Conservation (phyloP, 176 grass and related monocot species). For the Ensete glaucum region DNA sequence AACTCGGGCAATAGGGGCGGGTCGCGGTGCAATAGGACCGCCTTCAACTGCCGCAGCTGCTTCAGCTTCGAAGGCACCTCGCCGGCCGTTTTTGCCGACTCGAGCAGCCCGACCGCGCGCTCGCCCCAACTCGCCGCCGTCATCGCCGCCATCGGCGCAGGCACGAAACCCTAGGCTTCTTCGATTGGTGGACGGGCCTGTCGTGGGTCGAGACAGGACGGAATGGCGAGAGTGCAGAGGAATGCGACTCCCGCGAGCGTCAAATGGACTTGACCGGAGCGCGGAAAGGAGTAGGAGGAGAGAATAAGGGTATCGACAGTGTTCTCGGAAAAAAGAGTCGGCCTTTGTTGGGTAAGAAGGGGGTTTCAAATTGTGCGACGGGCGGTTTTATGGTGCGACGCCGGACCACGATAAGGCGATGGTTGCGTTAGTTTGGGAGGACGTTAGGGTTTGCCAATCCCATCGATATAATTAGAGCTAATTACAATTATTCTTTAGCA, state of each 20-base stretch:
- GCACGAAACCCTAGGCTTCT: not conserved
- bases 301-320: not conserved
- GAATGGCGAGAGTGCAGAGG: not conserved
- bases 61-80: constrained; percentile 38
- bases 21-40: constrained; percentile 24
- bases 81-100: constrained; percentile 10
- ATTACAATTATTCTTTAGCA: too few species aligned
- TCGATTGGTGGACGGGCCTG: not conserved
- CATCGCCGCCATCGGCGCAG: constrained; percentile 20
- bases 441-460: too few species aligned
- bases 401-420: too few species aligned
- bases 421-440: too few species aligned
- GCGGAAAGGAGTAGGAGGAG: not conserved
- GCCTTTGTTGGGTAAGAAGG: not conserved
- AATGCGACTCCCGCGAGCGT: not conserved
- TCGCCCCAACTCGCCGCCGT: constrained; percentile 25
- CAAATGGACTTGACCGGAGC: not conserved
- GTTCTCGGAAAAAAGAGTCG: not conserved
- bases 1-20: constrained; percentile 36
- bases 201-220: not conserved
- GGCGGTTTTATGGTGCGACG: too few species aligned
- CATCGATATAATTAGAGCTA: too few species aligned
- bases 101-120: constrained; percentile 16
- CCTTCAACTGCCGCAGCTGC: constrained; percentile 45
- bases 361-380: too few species aligned